Percentiles rank a stretch among this genome's conserved stretches.
Conservation (phyloP, 495 filamentous ascomycete species). For the Lasiosphaeria miniovina region DNA sequence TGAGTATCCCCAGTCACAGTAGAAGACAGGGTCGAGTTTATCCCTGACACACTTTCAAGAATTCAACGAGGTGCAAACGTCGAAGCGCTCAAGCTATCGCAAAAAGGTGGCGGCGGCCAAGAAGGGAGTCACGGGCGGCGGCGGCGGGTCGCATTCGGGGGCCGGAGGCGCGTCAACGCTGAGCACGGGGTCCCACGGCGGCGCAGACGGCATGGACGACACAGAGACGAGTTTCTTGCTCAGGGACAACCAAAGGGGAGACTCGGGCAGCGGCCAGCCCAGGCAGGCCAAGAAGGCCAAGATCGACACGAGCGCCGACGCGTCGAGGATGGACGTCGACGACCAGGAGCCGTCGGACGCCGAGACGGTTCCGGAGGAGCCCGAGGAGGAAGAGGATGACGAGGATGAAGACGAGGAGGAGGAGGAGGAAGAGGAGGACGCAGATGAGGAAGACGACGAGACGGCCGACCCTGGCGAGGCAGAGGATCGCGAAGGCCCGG, state of each 20-base stretch:
- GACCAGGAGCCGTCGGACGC: conserved; percentile 43
- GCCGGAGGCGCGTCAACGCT: conserved; percentile 35
- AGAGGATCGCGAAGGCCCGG: conserved; percentile 50
- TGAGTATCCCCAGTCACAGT: conserved; percentile 27
- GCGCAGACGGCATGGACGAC: conserved; percentile 15
- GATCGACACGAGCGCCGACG: conserved; percentile 30
- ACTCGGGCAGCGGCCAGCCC: conserved; percentile 3
- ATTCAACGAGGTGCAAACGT: conserved; percentile 51
- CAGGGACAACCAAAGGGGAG: conserved; percentile 2
- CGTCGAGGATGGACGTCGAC: conserved; percentile 42
- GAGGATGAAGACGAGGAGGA: conserved; percentile 53
- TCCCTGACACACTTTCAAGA: conserved; percentile 29
- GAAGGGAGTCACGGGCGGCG: conserved; percentile 24
- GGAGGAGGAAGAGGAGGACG: conserved; percentile 45
- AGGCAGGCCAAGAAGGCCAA: conserved; percentile 41
- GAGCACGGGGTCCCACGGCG: conserved; percentile 24
- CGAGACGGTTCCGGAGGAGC: conserved; percentile 51
- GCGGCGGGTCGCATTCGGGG: not conserved
- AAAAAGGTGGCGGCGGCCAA: conserved; percentile 47
- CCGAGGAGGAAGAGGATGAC: conserved; percentile 53
- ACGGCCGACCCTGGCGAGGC: conserved; percentile 46
- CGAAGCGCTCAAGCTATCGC: conserved; percentile 50
- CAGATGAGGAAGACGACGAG: conserved; percentile 44
- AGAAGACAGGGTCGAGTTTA: not conserved
- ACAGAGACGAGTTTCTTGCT: conserved; percentile 1